Evolutionary conservation across 225 moss, liverwort and hornwort genomes (phyloP), one percentile per base, ranked within the genome.

Genomic region (Antitrichia curtipendula): DNA sequence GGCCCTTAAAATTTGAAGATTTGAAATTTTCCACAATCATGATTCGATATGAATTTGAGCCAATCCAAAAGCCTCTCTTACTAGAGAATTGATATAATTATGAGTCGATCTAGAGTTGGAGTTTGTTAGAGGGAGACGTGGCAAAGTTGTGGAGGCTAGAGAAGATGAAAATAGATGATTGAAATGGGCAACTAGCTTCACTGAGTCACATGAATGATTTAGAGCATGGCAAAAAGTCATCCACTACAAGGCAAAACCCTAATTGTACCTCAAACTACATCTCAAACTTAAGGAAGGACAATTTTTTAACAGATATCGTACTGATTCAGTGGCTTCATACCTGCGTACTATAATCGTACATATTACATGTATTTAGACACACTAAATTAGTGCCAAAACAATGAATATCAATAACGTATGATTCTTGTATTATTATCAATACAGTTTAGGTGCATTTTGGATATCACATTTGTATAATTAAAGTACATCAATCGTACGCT

Each of bases 61-160:
- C 36, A 20, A 65, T 65, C 9, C 11, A 3, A 21, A 66, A 12
- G n/a, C 9, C 3, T 36, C 6, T 66, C 6, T 21, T 3, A 21
- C 4, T 66, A 66, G 6, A n/a, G 4, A 6, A n/a, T 21, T n/a
- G 21, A n/a, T n/a, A 21, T 66, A n/a, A n/a, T n/a, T n/a, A n/a
- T n/a, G n/a, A n/a, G n/a, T n/a, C n/a, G 21, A 21, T 36, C 36
- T 1, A 19, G 0, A 36, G n/a, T 66, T 7, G 21, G n/a, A n/a
- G 12, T 65, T 9, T 20, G 3, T 3, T 22, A 38, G 22, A 38
- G 0, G 38, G 13, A 38, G 5, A 16, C 16, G 43, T 71, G 2
- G 27, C 16, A 43, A 25, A 71, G 22, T 0, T 2, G 2, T 14
- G 0, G 5, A 41, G 1, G 71, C 1, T 0, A 3, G 2, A 71